Evolutionary conservation across 805 yeast genomes (phyloP), one percentile per base, ranked within the genome.

Genomic region (Wickerhamiella kazuoi): DNA sequence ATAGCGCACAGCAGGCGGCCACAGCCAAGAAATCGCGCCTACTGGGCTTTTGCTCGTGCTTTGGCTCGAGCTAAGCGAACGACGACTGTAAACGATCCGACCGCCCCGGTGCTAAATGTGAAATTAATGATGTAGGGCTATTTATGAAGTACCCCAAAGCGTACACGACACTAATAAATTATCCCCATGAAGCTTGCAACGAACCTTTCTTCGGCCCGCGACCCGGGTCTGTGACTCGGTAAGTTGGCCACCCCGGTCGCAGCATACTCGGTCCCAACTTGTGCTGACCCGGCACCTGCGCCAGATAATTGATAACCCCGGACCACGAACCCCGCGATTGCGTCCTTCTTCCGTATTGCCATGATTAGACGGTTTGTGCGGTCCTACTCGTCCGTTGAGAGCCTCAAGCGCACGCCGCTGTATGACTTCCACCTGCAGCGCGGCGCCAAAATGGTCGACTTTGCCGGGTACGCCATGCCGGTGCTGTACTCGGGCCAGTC

Each of bases 381-480:
- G 2, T 15, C 18, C 6, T 39, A 34, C 28, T 19, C 34, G 15
- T 21, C 20, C 11, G 16, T 30, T 18, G 37, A 32, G 30, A 7
- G 40, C 5, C 37, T 47, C 13, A 35, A 34, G 34, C 41, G 65
- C 48, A 90, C 97, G 1, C 93, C 97, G 3, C 65, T 90, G 31
- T 74, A 78, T 56, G 83, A 79, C 42, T 66, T 83, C 19, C 96
- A 90, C 56, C 64, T 77, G 28, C 69, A 71, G 41, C 64, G 74
- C 35, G 87, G 84, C 4, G 98, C 84, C 13, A 84, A 80, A 41
- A 77, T 90, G 77, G 97, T 86, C 3, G 93, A 93, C 34, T 90
- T 81, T 60, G 97, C 97, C 15, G 95, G 95, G n/a, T 90, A 72
- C 53, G 72, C 77, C 35, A 87, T 90, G 96, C 98, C 98, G 1